Percentiles rank a stretch among this genome's conserved stretches.
These are phyloP conservation scores for Phellopilus nigrolimitatus DNA, from an alignment of 1,284 basidiomycete species.

Conservation along the genomic window DNA sequence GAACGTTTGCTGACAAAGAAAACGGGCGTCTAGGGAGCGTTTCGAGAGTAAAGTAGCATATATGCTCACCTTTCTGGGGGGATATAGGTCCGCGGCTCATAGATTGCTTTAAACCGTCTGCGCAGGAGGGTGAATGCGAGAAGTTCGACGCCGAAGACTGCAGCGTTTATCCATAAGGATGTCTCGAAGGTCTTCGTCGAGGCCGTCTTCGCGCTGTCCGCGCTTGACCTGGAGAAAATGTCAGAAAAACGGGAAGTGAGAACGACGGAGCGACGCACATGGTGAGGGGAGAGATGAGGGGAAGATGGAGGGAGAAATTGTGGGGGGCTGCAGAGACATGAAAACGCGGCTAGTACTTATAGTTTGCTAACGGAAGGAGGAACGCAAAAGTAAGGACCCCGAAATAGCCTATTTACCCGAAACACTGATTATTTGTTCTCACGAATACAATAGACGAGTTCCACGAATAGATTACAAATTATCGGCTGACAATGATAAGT, in stretches of 20 bases:
- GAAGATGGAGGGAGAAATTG: no score
- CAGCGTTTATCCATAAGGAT: constrained; percentile 69
- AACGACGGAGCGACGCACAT: neutral
- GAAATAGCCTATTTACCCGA: no score
- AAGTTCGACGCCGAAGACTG: constrained; percentile 64
- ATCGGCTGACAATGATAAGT: no score
- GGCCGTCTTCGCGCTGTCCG: constrained; percentile 1
- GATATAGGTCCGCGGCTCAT: constrained; percentile 75
- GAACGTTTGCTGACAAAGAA: constrained; percentile 47
- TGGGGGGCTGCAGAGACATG: no score
- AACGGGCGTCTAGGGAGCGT: neutral
- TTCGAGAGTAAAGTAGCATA: constrained; percentile 12
- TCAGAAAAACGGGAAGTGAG: neutral
- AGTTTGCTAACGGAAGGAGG: no score
- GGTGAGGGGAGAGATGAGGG: neutral
- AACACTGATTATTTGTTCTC: no score
- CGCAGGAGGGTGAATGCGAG: constrained; percentile 65
- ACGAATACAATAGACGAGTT: no score
- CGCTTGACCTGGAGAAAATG: neutral
- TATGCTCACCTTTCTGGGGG: constrained; percentile 40
- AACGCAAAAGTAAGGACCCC: no score
- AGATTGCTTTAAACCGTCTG: constrained; percentile 69
- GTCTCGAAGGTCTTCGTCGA: constrained; percentile 68
- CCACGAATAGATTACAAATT: no score
- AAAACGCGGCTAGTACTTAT: no score